A percentile compares a stretch with the other conserved stretches of the same genome.
Conservation (phyloP, 306 rosid species). For the Cucurbita moschata region DNA sequence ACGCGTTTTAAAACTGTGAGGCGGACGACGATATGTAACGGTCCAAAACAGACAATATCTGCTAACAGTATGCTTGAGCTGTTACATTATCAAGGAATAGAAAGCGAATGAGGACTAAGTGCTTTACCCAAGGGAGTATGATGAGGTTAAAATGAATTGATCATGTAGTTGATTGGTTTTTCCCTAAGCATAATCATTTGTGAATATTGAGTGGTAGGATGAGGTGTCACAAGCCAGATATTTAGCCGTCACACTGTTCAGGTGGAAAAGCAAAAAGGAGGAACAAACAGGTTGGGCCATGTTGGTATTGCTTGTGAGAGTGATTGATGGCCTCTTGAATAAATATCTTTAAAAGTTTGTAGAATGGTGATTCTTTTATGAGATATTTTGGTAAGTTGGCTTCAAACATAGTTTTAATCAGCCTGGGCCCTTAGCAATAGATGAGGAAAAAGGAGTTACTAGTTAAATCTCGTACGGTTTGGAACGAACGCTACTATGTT, state of each 20-base stretch:
- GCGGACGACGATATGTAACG: too few relatives aligned
- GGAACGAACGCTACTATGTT: not conserved
- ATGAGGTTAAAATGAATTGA: not conserved
- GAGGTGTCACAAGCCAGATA: constrained; percentile 2
- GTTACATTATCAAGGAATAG: not conserved
- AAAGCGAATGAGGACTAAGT: not conserved
- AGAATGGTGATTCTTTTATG: not conserved
- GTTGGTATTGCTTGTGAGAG: not conserved
- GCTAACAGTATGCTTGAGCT: too few relatives aligned
- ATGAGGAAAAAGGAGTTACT: not conserved
- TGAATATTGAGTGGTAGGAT: not conserved
- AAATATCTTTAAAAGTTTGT: not conserved
- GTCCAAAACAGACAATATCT: too few relatives aligned
- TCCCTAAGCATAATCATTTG: not conserved
- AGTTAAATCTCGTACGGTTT: not conserved
- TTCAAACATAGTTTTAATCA: not conserved
- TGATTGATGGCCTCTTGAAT: not conserved
- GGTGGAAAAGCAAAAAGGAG: constrained; percentile 1
- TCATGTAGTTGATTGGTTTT: not conserved
- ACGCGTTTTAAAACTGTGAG: too few relatives aligned
- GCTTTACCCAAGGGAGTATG: not conserved
- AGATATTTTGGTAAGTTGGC: not conserved
- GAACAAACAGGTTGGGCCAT: not conserved
- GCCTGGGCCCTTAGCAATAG: not conserved
- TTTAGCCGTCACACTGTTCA: not conserved